A percentile compares a stretch with the other conserved stretches of the same genome.
Conservation (phyloP, 495 filamentous ascomycete genomes). For the Apodospora peruviana region DNA sequence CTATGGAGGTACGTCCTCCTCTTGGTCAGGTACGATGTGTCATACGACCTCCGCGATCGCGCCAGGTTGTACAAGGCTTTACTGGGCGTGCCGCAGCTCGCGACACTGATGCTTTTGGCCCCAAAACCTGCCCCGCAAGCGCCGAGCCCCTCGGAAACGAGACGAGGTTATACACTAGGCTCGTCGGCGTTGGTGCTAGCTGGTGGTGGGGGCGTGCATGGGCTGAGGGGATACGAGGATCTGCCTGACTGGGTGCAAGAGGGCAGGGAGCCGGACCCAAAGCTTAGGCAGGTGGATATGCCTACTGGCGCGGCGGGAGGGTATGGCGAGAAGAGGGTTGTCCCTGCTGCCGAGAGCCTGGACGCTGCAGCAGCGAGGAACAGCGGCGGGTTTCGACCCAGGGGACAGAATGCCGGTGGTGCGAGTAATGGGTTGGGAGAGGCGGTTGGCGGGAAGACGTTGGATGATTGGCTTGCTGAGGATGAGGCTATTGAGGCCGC, state of each 20-base stretch:
- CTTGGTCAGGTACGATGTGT: slow-evolving; percentile 84
- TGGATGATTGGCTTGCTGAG: slow-evolving; percentile 87
- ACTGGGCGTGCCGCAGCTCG: slow-evolving; percentile 75
- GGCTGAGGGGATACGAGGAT: slow-evolving; percentile 67
- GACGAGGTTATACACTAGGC: slow-evolving; percentile 71
- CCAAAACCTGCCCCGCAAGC: slow-evolving; percentile 90
- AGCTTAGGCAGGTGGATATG: slow-evolving; percentile 53
- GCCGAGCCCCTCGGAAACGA: slow-evolving; percentile 74
- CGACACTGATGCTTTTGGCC: slow-evolving; percentile 81
- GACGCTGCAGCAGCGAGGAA: slow-evolving; percentile 53
- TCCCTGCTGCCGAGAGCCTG: slow-evolving; percentile 61
- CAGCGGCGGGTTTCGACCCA: slow-evolving; percentile 20
- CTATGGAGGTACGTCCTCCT: slow-evolving; percentile 83
- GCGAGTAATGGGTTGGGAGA: slow-evolving; percentile 29
- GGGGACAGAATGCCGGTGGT: slow-evolving; percentile 45
- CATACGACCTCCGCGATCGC: slow-evolving; percentile 90
- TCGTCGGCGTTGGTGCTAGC: slow-evolving; percentile 81
- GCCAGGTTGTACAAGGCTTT: slow-evolving; percentile 81
- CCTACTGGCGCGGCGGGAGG: slow-evolving; percentile 27
- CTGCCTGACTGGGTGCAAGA: slow-evolving; percentile 79
- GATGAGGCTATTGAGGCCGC: slow-evolving; percentile 31
- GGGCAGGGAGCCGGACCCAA: slow-evolving; percentile 73
- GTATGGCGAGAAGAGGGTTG: slow-evolving; percentile 31
- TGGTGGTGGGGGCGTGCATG: slow-evolving; percentile 61
- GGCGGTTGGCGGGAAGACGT: slow-evolving; percentile 56